Conservation (phyloP, 176 grass and related monocot genomes). For the Musa itinerans region DNA sequence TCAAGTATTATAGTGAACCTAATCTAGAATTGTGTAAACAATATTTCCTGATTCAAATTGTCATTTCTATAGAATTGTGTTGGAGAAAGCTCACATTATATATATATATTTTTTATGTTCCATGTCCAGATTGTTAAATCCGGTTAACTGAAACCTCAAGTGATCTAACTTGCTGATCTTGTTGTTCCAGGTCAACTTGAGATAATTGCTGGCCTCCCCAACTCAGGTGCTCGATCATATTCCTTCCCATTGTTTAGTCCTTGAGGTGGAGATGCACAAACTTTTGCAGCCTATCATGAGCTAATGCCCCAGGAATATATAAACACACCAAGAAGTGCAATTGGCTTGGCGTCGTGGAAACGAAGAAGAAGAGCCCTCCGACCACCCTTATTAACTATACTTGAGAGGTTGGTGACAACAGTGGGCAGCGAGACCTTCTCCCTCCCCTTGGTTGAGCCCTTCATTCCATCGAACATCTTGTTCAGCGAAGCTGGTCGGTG, state of each 20-base stretch:
- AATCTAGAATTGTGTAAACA: neutral
- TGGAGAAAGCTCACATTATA: neutral
- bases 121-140: too few relatives aligned
- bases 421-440: neutral
- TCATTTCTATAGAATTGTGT: neutral
- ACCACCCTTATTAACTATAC: neutral
- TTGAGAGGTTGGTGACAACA: neutral
- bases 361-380: neutral
- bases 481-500: neutral
- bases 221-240: neutral
- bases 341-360: neutral
- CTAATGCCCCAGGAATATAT: neutral
- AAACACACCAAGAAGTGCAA: neutral
- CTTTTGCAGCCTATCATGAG: neutral
- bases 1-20: too few relatives aligned
- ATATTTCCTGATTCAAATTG: neutral
- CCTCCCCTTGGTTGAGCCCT: neutral
- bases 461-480: neutral
- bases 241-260: neutral
- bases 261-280: neutral
- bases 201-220: neutral
- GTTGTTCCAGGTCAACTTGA: too few relatives aligned
- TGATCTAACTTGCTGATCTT: too few relatives aligned
- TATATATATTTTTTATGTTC: too few relatives aligned
- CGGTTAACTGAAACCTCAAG: too few relatives aligned